phyloP scores from a whole-genome alignment of 768 basidiomycete species.

The Rhizopogon salebrosus region DNA sequence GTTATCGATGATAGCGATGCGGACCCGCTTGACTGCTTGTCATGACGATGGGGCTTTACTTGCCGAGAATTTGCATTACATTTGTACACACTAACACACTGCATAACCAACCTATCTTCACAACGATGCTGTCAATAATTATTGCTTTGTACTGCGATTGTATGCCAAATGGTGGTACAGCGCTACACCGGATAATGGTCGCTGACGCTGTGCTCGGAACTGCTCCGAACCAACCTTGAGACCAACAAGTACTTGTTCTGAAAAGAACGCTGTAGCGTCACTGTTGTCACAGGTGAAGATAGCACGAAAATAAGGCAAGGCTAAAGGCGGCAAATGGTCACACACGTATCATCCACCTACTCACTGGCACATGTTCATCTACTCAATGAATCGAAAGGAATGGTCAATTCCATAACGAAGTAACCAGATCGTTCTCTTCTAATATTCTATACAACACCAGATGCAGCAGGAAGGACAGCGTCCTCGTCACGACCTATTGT shows the following conservation, averaged over 20 bases:
- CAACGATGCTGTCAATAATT: neutral
- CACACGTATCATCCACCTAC: neutral
- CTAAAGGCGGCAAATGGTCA: neutral
- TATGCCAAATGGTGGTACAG: neutral
- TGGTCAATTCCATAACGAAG: neutral
- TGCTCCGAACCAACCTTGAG: neutral
- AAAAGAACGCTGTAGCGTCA: neutral
- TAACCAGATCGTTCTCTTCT: neutral
- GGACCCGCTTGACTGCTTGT: slow-evolving; percentile 43
- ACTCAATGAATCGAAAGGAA: neutral
- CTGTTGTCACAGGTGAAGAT: neutral
- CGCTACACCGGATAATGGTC: neutral
- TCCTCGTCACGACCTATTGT: slow-evolving; percentile 70
- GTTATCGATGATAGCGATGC: slow-evolving; percentile 33
- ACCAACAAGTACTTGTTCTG: neutral
- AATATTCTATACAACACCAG: slow-evolving; percentile 28
- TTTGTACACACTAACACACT: neutral
- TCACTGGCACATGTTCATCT: neutral
- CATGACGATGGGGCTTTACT: slow-evolving; percentile 18
- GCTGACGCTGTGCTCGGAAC: neutral
- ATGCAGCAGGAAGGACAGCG: slow-evolving; percentile 63
- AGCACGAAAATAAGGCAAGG: neutral
- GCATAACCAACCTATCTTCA: neutral
- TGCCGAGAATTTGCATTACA: neutral
- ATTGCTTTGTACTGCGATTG: neutral